Evolutionary conservation across 345 rosid species (phyloP).

Genomic region (Alliaria petiolata): DNA sequence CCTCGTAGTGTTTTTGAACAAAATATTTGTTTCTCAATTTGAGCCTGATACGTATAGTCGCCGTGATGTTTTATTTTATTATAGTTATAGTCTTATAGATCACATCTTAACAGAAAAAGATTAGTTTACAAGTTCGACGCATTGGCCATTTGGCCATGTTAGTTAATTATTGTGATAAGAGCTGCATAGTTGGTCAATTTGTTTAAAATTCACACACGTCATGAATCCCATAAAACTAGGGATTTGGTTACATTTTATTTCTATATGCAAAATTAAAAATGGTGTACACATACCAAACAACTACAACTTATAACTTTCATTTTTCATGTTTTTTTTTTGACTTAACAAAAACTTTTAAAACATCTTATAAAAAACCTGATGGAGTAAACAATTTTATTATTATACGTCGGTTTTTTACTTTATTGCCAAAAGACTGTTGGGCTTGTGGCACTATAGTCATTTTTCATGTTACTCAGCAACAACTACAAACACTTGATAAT

Average conservation of each 20-base stretch:
- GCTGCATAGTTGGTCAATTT: constrained; percentile 5
- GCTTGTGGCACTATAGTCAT: too few relatives aligned
- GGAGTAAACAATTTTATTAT: too few relatives aligned
- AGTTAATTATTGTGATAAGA: background rate
- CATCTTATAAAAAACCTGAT: too few relatives aligned
- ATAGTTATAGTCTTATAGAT: background rate
- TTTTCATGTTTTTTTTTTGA: too few relatives aligned
- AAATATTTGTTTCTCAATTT: background rate
- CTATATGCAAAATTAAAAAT: too few relatives aligned
- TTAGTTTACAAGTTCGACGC: background rate
- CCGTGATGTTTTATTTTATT: background rate
- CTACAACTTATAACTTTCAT: too few relatives aligned
- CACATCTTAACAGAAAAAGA: background rate
- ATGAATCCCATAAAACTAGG: constrained; percentile 10
- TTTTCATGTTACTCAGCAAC: too few relatives aligned
- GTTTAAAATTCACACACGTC: background rate
- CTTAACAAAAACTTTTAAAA: too few relatives aligned
- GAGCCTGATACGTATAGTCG: background rate
- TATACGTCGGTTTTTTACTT: too few relatives aligned
- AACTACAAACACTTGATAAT: background rate
- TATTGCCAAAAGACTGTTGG: too few relatives aligned
- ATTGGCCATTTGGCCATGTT: background rate
- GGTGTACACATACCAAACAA: too few relatives aligned
- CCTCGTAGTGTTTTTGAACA: background rate
- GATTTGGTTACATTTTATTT: too few relatives aligned